Conservation (phyloP, 129 eudicot species). For the Cynara cardunculus region DNA sequence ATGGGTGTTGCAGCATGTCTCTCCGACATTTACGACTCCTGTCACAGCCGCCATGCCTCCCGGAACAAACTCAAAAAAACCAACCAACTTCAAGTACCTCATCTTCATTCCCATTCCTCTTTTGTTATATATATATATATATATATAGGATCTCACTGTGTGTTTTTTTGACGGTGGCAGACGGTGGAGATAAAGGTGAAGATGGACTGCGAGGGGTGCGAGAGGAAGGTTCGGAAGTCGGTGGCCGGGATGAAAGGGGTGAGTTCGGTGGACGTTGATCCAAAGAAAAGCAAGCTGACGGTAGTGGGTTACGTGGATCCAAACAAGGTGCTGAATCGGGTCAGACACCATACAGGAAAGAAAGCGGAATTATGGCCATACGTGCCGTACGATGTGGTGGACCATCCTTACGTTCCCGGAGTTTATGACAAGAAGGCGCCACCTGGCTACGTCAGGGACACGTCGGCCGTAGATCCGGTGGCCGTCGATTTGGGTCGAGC, state of each 20-base stretch:
- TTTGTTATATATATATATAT: too few relatives aligned
- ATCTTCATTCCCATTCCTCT: too few relatives aligned
- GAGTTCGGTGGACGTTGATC: slow-evolving; percentile 39
- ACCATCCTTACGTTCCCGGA: slow-evolving; percentile 54
- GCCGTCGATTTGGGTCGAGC: slow-evolving; percentile 31
- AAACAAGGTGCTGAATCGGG: slow-evolving; percentile 48
- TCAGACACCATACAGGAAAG: slow-evolving; percentile 53
- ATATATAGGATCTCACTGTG: too few relatives aligned
- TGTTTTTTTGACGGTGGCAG: slow-evolving; percentile 14
- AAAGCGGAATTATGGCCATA: slow-evolving; percentile 55
- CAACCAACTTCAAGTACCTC: slow-evolving; percentile 38
- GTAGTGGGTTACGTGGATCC: slow-evolving; percentile 56
- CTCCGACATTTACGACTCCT: slow-evolving; percentile 25
- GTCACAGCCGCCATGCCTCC: neutral
- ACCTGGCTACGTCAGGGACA: slow-evolving; percentile 46
- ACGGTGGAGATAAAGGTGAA: slow-evolving; percentile 59
- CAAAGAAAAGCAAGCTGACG: slow-evolving; percentile 46
- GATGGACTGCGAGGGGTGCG: slow-evolving; percentile 75
- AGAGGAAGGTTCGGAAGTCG: slow-evolving; percentile 52
- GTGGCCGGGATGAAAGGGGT: slow-evolving; percentile 65
- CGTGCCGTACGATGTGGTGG: slow-evolving; percentile 53
- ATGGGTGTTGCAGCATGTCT: slow-evolving; percentile 30
- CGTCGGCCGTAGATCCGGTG: slow-evolving; percentile 23
- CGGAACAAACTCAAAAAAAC: slow-evolving; percentile 35
- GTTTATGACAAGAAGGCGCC: slow-evolving; percentile 66